A percentile compares a stretch with the other conserved stretches of the same genome.
These are phyloP conservation scores for Paxillus involutus DNA, from an alignment of 768 basidiomycete genomes.

Conservation along the genomic window DNA sequence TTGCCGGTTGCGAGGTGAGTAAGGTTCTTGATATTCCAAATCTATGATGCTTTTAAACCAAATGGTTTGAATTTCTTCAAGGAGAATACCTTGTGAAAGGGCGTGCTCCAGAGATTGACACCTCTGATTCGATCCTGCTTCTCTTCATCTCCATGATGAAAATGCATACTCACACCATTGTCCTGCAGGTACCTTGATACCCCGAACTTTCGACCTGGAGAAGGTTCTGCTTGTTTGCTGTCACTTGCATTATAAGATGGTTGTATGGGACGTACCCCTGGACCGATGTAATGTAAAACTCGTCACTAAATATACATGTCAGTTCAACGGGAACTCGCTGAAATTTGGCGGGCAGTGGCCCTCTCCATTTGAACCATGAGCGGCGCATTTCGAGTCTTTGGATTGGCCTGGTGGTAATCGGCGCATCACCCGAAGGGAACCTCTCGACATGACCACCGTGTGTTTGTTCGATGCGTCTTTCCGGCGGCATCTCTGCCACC, in stretches of 20 bases:
- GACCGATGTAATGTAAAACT: too few species aligned
- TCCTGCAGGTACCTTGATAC: background rate
- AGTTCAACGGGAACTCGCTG: background rate
- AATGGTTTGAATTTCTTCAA: constrained; percentile 86
- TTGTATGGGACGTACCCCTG: too few species aligned
- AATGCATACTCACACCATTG: constrained; percentile 6
- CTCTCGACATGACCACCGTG: background rate
- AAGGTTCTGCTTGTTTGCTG: too few species aligned
- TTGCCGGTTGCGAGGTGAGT: constrained; percentile 19
- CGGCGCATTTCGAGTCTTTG: background rate
- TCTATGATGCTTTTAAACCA: constrained; percentile 56
- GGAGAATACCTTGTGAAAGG: constrained; percentile 70
- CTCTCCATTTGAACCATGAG: constrained; percentile 20
- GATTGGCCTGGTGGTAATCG: background rate
- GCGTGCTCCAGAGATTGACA: constrained; percentile 80
- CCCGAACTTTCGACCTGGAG: background rate
- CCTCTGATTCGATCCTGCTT: constrained; percentile 16
- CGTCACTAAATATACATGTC: too few species aligned
- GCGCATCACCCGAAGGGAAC: background rate
- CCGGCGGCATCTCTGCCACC: too few species aligned
- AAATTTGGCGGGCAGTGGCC: constrained; percentile 8
- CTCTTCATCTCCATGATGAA: background rate
- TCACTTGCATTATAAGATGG: too few species aligned
- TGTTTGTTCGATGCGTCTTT: background rate
- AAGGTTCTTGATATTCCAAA: constrained; percentile 14